Evolutionary conservation across 345 rosid species (phyloP).

Genomic region (Eucalyptus grandis): DNA sequence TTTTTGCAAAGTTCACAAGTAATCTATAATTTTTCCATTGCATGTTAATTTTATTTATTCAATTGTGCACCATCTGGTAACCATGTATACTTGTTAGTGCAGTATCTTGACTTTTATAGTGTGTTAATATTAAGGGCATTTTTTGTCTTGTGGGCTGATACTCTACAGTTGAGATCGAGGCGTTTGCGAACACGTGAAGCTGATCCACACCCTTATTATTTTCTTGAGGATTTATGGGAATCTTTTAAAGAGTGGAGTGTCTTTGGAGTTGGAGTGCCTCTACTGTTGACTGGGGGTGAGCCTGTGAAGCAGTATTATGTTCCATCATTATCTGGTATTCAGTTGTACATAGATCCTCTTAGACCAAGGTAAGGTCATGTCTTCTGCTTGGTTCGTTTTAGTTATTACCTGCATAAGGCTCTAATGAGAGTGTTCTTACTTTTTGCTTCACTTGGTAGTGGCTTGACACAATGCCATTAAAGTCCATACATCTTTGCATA

Average conservation of each 20-base stretch:
- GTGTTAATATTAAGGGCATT: neutral
- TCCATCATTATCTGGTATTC: slow-evolving; percentile 60
- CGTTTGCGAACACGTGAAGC: slow-evolving; percentile 8
- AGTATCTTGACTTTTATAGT: neutral
- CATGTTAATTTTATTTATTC: neutral
- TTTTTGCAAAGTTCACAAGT: neutral
- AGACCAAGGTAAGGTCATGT: slow-evolving; percentile 27
- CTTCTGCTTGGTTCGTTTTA: neutral
- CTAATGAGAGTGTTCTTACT: neutral
- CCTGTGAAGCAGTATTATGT: slow-evolving; percentile 52
- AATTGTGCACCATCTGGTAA: neutral
- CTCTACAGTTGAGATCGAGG: slow-evolving; percentile 12
- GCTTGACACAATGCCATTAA: neutral
- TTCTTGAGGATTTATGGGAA: slow-evolving; percentile 49
- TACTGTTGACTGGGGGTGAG: slow-evolving; percentile 25
- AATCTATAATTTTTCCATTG: neutral
- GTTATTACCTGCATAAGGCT: neutral
- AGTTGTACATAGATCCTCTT: slow-evolving; percentile 29
- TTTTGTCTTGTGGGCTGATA: neutral
- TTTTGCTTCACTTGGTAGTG: neutral
- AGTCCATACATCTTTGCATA: neutral
- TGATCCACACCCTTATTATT: slow-evolving; percentile 14
- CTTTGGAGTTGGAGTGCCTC: slow-evolving; percentile 54
- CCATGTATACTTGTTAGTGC: neutral
- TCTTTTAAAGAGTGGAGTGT: slow-evolving; percentile 53